Base-by-base conservation (phyloP, 768 basidiomycete species). In the Cystobasidiopsis lactophilus region DNA sequence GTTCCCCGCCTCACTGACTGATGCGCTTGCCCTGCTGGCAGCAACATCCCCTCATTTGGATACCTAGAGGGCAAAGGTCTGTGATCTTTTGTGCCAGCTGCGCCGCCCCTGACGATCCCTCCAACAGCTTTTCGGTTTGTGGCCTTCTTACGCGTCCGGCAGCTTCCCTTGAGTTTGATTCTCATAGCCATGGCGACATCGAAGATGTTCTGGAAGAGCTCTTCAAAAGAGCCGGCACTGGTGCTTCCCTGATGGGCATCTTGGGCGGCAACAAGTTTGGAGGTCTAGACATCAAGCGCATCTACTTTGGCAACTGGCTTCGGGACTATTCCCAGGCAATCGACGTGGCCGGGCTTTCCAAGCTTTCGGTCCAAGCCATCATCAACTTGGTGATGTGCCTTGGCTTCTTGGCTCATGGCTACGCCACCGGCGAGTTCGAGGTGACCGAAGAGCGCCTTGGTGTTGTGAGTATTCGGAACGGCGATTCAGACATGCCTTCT, bases 311-410 rank as follows among this genome's bases (percentile, higher is more conserved):
- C 58, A 24, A 39, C 51, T 40, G 19, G 3, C 16, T 35, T 35
- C 72, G 86, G 37, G 85, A 89, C 68, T 89, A 86, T 66, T 80
- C 79, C 59, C 80, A 54, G 62, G 70, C 54, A 58, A 69, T 66
- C 65, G 69, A 66, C 52, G 60, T 64, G 21, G 63, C 60, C 14
- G 62, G 58, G 5, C 56, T 62, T 2, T 27, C 35, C 37, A 60
- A 61, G 59, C 60, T 69, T 10, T 62, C 63, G 47, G 48, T 63
- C 3, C 65, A 85, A 76, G 85, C 82, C 0, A 86, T 91, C 63
- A 67, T 91, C 65, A 89, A 86, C 63, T 66, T 89, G 26, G 82
- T 74, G 18, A 35, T 35, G 9, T 27, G 23, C 11, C 79, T 91
- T 45, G 88, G 89, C 7, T 95, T 95, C 69, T 67, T 89, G 68